These are phyloP conservation scores for Triticum aestivum DNA, from an alignment of 176 grass and related monocot species.

Conservation along the genomic window DNA sequence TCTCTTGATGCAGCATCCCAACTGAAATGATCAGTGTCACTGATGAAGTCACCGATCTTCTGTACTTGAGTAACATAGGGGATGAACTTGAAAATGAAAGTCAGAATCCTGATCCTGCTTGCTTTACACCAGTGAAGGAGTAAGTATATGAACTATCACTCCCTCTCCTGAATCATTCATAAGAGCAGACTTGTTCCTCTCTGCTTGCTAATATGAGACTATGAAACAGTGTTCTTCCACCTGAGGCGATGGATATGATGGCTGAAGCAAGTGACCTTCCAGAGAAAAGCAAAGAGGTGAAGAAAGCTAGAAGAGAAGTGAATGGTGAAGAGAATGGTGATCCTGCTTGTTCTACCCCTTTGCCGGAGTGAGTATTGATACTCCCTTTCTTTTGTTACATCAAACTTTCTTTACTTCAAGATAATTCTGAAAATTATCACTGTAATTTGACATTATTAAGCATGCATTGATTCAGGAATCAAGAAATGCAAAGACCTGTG, in stretches of 20 bases:
- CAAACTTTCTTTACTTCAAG: not conserved
- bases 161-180: constrained; percentile 14
- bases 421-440: not conserved
- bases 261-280: constrained; percentile 32
- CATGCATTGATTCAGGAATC: constrained; percentile 37
- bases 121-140: constrained; percentile 77
- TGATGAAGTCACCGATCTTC: constrained; percentile 43
- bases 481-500: constrained; percentile 14
- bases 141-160: constrained; percentile 47
- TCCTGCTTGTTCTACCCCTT: constrained; percentile 19
- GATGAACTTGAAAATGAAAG: constrained; percentile 30
- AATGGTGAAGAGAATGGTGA: constrained; percentile 3
- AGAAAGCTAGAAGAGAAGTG: constrained; percentile 31
- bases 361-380: constrained; percentile 39
- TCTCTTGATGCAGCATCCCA: constrained; percentile 61
- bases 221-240: constrained; percentile 72
- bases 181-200: constrained; percentile 23
- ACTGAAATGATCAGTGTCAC: constrained; percentile 49
- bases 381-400: not conserved
- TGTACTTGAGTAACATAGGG: constrained; percentile 21
- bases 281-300: constrained; percentile 29
- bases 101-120: constrained; percentile 48
- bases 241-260: constrained; percentile 53
- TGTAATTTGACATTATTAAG: constrained; percentile 33
- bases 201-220: constrained; percentile 31